phyloP scores from a whole-genome alignment of 1,284 basidiomycete species.

The Boletus semigastroideus region DNA sequence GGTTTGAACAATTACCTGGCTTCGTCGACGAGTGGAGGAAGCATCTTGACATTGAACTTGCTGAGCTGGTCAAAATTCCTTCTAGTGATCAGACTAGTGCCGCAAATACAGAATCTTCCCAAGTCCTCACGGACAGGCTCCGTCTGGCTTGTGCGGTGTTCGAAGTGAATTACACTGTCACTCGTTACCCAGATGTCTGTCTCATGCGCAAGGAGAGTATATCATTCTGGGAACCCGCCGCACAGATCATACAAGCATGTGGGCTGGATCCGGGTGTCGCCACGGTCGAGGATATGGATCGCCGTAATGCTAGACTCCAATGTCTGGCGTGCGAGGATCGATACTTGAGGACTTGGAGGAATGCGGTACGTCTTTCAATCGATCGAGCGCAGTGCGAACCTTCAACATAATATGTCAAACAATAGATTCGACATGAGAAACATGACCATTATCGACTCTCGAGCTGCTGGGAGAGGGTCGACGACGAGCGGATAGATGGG shows the following conservation, averaged over 20 bases:
- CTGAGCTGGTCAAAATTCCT: conserved; percentile 7
- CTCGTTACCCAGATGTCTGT: neutral
- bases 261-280: conserved; percentile 21
- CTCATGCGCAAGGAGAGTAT: neutral
- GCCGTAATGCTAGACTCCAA: conserved; percentile 4
- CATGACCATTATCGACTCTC: no score
- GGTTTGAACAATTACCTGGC: conserved; percentile 1
- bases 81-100: no score
- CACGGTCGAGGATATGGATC: conserved; percentile 22
- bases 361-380: conserved; percentile 3
- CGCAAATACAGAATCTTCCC: neutral
- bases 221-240: conserved; percentile 1
- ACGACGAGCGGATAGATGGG: neutral
- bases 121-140: neutral
- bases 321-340: neutral
- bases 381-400: neutral
- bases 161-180: rapidly evolving
- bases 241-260: conserved; percentile 12
- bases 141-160: conserved; percentile 11
- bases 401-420: neutral
- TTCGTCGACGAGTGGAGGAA: neutral
- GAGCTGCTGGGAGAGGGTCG: conserved; percentile 1
- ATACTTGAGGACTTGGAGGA: neutral
- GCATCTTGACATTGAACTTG: conserved; percentile 5
- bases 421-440: neutral